Base-by-base conservation (phyloP, 169 alveolate species). In the Babesia bigemina region DNA sequence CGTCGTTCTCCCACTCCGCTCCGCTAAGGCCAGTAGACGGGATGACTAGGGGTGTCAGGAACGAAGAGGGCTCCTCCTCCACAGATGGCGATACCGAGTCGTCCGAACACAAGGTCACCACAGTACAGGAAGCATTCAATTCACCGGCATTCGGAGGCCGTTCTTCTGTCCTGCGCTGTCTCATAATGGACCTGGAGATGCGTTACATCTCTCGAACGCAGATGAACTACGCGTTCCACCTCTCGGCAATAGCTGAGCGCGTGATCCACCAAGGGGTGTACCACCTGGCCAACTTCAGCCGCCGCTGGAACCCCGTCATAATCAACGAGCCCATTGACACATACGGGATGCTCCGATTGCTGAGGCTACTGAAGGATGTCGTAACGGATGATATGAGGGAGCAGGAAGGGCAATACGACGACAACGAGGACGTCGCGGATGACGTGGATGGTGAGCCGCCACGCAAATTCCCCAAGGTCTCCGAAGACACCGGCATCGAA, bases 151-250 rank as follows among this genome's bases (percentile, higher is more conserved):
- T 67, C 29, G 76, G 76, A 2, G 76, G 66, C 13, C 55, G 76
- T 12, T 67, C 76, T 4, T 67, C 76, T 4, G 66, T 67, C 2
- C 55, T 67, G 47, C 4, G 76, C 2, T 67, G 76, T 55, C 66
- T 67, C 28, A 19, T 67, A 21, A 55, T 52, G 76, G 57, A 67
- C 55, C 58, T 67, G 33, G 76, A 67, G 52, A 11, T 44, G 39
- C 49, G 76, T 3, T 67, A 10, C 21, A 53, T 67, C 12, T 52
- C 76, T n/a, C 48, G 76, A 7, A 67, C 76, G 8, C 76, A 67
- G 60, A 67, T 67, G 76, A 67, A 67, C 56, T 67, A 55, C 58
- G 33, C 65, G 0, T 67, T 67, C 56, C 76, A 67, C 76, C 65
- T 67, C 11, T 49, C 76, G 7, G 76, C 76, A 48, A 67, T 67